Conservation (phyloP, 306 rosid species). For the Geum urbanum region DNA sequence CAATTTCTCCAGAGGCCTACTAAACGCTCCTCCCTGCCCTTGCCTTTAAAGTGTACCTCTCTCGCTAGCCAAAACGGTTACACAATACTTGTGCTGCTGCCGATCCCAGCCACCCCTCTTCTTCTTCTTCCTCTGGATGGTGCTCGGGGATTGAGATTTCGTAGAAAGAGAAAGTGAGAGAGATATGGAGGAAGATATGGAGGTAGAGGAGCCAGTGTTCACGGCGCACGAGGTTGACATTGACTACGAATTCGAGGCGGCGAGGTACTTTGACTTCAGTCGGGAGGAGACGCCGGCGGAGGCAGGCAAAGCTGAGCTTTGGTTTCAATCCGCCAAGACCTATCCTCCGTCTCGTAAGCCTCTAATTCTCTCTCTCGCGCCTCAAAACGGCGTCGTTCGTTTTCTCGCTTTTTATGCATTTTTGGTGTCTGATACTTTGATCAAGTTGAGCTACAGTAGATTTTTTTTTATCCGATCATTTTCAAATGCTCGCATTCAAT, state of each 20-base stretch:
- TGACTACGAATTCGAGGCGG: constrained; percentile 53
- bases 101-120: too few relatives aligned
- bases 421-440: not conserved
- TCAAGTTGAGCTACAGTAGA: not conserved
- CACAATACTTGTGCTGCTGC: not conserved
- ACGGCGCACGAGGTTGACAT: constrained; percentile 49
- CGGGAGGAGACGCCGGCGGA: constrained; percentile 44
- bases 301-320: constrained; percentile 45
- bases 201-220: constrained; percentile 34
- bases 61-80: not conserved
- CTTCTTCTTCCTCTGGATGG: not conserved
- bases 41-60: not conserved
- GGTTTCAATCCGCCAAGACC: constrained; percentile 48
- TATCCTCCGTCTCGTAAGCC: constrained; percentile 62
- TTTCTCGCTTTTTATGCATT: not conserved
- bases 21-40: not conserved
- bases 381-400: not conserved
- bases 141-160: constrained; percentile 1
- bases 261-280: constrained; percentile 41
- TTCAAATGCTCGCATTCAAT: not conserved
- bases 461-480: not conserved
- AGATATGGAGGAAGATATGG: constrained; percentile 45
- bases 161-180: constrained; percentile 14
- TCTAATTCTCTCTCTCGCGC: not conserved
- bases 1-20: not conserved